Conservation (phyloP, 108 stramenopile genomes). For the Fistulifera solaris region DNA sequence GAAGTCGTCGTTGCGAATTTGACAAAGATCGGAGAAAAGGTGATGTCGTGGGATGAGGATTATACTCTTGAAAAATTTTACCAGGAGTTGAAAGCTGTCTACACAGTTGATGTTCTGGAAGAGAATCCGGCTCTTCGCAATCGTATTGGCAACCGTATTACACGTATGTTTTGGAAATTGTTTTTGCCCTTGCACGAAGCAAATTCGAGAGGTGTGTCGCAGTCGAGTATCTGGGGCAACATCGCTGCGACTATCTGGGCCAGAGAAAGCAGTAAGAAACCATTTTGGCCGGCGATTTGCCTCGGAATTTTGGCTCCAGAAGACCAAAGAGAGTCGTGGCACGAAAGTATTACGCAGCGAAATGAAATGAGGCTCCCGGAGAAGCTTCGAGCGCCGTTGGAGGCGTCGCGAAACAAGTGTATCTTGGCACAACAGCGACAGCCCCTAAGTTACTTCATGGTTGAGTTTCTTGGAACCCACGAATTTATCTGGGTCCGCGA, state of each 20-base stretch:
- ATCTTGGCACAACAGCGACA: constrained; percentile 54
- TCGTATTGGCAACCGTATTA: constrained; percentile 46
- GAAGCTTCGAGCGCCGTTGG: constrained; percentile 54
- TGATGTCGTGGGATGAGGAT: constrained; percentile 26
- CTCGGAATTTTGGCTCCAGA: constrained; percentile 79
- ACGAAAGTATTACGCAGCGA: constrained; percentile 54
- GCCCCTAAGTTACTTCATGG: constrained; percentile 61
- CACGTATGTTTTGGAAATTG: constrained; percentile 66
- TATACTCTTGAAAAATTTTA: constrained; percentile 62
- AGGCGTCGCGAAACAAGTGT: constrained; percentile 60
- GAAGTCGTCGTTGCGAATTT: constrained; percentile 24
- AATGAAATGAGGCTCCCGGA: constrained; percentile 80
- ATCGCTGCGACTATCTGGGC: constrained; percentile 88
- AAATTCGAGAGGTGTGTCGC: constrained; percentile 71
- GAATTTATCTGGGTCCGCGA: constrained; percentile 86
- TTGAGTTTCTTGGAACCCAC: constrained; percentile 84
- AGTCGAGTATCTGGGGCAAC: constrained; percentile 84
- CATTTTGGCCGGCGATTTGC: constrained; percentile 85
- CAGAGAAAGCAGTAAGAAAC: constrained; percentile 80
- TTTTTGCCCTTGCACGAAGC: constrained; percentile 69
- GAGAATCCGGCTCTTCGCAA: constrained; percentile 39
- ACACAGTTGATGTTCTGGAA: constrained; percentile 45
- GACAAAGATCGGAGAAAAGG: constrained; percentile 5
- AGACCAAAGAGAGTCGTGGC: constrained; percentile 81
- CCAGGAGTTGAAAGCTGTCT: constrained; percentile 49